Conservation (phyloP, 1,284 basidiomycete genomes). For the Kwoniella shivajii region DNA sequence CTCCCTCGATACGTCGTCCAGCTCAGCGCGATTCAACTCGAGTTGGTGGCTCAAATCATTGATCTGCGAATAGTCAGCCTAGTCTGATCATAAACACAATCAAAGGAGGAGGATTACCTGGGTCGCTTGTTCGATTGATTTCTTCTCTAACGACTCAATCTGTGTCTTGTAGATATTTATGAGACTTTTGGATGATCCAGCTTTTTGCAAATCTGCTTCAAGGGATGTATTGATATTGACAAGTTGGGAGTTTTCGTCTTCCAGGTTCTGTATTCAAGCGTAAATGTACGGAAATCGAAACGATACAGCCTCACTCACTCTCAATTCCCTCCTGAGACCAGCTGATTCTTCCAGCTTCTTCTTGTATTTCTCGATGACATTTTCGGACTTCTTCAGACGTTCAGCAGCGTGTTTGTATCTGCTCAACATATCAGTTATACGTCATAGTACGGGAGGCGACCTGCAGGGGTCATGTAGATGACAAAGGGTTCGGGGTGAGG, state of each 20-base stretch:
- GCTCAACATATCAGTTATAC: background rate
- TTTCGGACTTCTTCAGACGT: constrained; percentile 87
- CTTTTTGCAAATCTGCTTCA: constrained; percentile 86
- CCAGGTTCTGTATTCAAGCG: constrained; percentile 64
- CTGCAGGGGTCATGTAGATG: too few relatives aligned
- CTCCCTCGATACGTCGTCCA: constrained; percentile 65
- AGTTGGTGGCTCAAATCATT: constrained; percentile 74
- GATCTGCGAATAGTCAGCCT: constrained; percentile 58
- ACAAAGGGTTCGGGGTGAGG: too few relatives aligned
- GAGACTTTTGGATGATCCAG: constrained; percentile 80
- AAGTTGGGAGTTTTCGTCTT: constrained; percentile 88
- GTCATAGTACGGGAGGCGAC: background rate
- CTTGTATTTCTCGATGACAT: constrained; percentile 98
- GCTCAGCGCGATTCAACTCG: constrained; percentile 68
- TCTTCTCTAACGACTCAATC: constrained; percentile 77
- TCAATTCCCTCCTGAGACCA: constrained; percentile 80
- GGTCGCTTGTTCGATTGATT: constrained; percentile 48
- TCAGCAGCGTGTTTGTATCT: constrained; percentile 89
- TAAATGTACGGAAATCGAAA: background rate
- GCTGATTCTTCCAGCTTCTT: constrained; percentile 95
- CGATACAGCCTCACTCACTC: constrained; percentile 58
- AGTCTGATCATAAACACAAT: background rate
- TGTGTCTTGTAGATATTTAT: constrained; percentile 87
- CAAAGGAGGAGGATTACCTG: constrained; percentile 31
- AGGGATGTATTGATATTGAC: constrained; percentile 87